phyloP scores from a whole-genome alignment of 257 asterid genomes.

The Solanum acaule region DNA sequence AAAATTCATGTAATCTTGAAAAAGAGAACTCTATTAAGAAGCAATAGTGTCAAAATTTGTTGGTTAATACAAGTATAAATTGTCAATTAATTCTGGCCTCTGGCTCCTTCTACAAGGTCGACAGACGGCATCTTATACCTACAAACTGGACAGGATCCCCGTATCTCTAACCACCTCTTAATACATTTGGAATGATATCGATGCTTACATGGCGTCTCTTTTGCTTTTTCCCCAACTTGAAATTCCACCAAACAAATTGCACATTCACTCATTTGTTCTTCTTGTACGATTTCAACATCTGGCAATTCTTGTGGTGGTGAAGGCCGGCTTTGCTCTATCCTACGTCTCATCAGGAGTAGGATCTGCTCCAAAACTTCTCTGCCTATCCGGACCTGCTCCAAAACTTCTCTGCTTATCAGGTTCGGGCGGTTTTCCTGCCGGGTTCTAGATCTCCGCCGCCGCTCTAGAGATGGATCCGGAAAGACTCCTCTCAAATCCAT shows the following conservation, averaged over 20 bases:
- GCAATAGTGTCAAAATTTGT: too few relatives aligned
- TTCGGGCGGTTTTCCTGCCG: neutral
- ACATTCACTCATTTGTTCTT: neutral
- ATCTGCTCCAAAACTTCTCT: neutral
- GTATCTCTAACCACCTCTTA: constrained; percentile 31
- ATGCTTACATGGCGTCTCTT: constrained; percentile 51
- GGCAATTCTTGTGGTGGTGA: too few relatives aligned
- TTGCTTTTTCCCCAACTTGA: constrained; percentile 14
- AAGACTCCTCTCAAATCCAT: neutral
- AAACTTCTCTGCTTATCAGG: neutral
- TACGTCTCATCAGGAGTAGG: neutral
- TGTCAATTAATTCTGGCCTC: too few relatives aligned
- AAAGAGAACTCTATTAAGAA: too few relatives aligned
- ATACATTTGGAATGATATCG: constrained; percentile 29
- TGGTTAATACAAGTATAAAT: too few relatives aligned
- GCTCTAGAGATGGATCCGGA: neutral
- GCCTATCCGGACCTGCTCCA: too few relatives aligned
- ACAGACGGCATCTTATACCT: constrained; percentile 26
- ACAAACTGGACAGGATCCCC: constrained; percentile 46
- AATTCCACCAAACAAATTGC: constrained; percentile 8
- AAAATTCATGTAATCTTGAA: too few relatives aligned
- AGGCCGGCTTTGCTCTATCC: neutral
- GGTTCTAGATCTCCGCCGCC: neutral
- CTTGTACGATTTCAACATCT: neutral
- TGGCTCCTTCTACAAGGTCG: too few relatives aligned